A percentile compares a stretch with the other conserved stretches of the same genome.
These are phyloP conservation scores for Ophiostoma quercus DNA, from an alignment of 2,329 filamentous ascomycete genomes.

Conservation along the genomic window DNA sequence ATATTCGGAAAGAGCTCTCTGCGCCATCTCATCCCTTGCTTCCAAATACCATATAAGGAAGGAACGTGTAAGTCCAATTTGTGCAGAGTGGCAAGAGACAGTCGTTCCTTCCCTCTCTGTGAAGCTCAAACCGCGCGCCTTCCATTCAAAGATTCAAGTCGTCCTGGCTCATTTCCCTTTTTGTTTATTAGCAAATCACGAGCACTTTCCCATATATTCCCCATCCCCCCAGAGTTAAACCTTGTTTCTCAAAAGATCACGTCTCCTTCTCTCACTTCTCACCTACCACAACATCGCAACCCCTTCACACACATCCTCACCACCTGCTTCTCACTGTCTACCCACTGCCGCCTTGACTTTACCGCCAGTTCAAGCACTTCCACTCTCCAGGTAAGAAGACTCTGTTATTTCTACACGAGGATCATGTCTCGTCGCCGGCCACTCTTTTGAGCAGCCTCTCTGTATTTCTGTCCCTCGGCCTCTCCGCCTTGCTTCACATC, in stretches of 20 bases:
- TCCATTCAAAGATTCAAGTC: background rate
- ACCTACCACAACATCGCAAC: background rate
- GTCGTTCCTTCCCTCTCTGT: conserved; percentile 11
- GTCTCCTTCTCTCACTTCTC: background rate
- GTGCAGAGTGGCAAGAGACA: background rate
- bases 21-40: background rate
- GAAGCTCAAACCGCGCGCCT: background rate
- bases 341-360: background rate
- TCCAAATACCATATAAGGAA: background rate
- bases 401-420: background rate
- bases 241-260: too few species aligned
- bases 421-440: background rate
- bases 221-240: too few species aligned
- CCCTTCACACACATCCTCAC: background rate
- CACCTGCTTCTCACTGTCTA: background rate
- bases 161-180: background rate
- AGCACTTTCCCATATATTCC: too few species aligned
- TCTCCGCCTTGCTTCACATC: too few species aligned
- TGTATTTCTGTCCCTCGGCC: background rate
- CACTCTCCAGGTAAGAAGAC: background rate
- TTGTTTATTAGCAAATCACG: too few species aligned
- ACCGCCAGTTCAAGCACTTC: background rate
- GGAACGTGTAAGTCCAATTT: conserved; percentile 8
- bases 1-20: background rate
- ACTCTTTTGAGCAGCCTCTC: background rate